Conservation (phyloP, 352 stramenopile species). For the Pythium rhizo-oryzae region DNA sequence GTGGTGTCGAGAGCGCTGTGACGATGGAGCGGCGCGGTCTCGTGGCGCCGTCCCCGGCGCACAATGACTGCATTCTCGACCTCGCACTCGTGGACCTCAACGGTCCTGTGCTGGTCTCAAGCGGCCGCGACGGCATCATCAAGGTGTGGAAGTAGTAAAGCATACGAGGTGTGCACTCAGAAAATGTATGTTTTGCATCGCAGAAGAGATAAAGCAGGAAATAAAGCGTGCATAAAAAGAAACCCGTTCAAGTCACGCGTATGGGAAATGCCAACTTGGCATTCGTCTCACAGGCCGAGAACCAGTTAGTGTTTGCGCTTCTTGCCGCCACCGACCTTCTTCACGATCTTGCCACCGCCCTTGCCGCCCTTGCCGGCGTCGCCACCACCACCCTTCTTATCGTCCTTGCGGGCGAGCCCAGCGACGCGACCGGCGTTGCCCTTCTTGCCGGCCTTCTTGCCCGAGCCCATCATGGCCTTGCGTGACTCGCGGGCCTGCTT, state of each 20-base stretch:
- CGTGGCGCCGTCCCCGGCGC: conserved; percentile 80
- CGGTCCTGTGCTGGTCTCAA: conserved; percentile 91
- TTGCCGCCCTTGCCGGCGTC: conserved; percentile 4
- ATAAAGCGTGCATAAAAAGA: conserved; percentile 6
- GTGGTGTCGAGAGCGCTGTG: conserved; percentile 69
- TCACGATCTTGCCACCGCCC: conserved; percentile 13
- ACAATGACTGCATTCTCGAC: conserved; percentile 96
- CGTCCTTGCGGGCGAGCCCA: conserved; percentile 25
- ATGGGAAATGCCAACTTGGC: no score
- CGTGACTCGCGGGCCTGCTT: conserved; percentile 71
- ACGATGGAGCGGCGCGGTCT: conserved; percentile 90
- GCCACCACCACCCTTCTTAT: conserved; percentile 20
- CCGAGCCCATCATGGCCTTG: conserved; percentile 60
- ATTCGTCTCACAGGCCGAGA: no score
- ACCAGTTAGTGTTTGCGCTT: conserved; percentile 24
- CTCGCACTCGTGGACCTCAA: conserved; percentile 94
- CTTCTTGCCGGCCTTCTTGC: conserved; percentile 55
- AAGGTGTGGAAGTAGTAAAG: conserved; percentile 94
- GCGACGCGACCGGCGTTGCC: conserved; percentile 30
- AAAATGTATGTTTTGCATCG: conserved; percentile 10
- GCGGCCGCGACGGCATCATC: conserved; percentile 94
- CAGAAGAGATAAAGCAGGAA: neutral
- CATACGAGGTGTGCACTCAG: neutral
- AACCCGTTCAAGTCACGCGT: neutral
- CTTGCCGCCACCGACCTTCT: conserved; percentile 22